Conservation (phyloP, 106 monocot genomes). For the Chionographis japonica region DNA sequence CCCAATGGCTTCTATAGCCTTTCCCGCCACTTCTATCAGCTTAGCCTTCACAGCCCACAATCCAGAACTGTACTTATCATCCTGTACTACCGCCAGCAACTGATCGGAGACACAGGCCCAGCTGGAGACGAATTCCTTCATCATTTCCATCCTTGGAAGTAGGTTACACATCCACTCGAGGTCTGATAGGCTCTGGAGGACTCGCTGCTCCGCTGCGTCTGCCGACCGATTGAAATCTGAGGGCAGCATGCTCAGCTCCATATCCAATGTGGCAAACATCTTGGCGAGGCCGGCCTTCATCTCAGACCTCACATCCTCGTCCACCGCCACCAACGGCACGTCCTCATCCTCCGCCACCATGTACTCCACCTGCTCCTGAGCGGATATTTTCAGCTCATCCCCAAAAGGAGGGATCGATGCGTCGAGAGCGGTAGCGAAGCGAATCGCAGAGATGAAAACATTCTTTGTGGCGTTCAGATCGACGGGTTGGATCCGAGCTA, state of each 20-base stretch:
- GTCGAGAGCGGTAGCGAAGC: constrained; percentile 51
- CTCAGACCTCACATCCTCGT: constrained; percentile 63
- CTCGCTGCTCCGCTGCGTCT: constrained; percentile 44
- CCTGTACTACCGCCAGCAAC: constrained; percentile 42
- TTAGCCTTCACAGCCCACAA: constrained; percentile 65
- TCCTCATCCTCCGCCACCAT: constrained; percentile 86
- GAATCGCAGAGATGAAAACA: constrained; percentile 83
- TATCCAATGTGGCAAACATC: constrained; percentile 49
- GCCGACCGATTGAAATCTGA: constrained; percentile 21
- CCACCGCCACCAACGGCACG: constrained; percentile 44
- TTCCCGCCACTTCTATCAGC: constrained; percentile 65
- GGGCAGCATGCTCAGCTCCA: constrained; percentile 31
- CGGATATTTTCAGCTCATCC: constrained; percentile 82
- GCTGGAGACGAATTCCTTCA: constrained; percentile 63
- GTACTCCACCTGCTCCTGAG: constrained; percentile 92
- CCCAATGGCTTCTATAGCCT: constrained; percentile 79
- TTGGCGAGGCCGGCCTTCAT: constrained; percentile 41
- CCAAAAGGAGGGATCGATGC: constrained; percentile 50
- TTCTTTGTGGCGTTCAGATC: constrained; percentile 58
- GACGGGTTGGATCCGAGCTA: constrained; percentile 63
- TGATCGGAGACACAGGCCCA: constrained; percentile 53
- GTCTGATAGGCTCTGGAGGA: constrained; percentile 54
- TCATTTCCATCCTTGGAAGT: constrained; percentile 73
- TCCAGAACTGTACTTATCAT: constrained; percentile 39
- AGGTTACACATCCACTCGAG: constrained; percentile 74